These are phyloP conservation scores for Colletotrichum sansevieriae DNA, from an alignment of 2,329 filamentous ascomycete genomes.

Conservation along the genomic window DNA sequence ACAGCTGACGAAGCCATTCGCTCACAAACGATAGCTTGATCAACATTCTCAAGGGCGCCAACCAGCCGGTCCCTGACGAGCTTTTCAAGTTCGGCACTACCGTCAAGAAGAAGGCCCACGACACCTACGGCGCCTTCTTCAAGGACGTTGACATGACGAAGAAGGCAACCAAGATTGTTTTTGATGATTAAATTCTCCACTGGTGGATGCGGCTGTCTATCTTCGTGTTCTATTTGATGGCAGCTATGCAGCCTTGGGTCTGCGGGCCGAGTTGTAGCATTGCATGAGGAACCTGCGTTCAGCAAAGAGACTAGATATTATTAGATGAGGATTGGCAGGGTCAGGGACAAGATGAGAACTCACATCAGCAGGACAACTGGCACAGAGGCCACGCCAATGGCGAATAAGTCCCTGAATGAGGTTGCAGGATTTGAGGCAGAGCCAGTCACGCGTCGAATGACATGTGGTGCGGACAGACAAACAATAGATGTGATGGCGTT, in stretches of 20 bases:
- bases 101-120: slow-evolving; percentile 98
- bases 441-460: slow-evolving; percentile 50
- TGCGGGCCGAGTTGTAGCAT: slow-evolving; percentile 59
- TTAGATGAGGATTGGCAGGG: slow-evolving; percentile 19
- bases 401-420: slow-evolving; percentile 56
- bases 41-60: slow-evolving; percentile 94
- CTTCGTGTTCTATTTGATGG: neutral
- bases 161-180: slow-evolving; percentile 91
- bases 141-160: slow-evolving; percentile 89
- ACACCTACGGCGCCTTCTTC: slow-evolving; percentile 94
- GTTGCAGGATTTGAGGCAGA: slow-evolving; percentile 26
- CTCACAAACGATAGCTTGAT: slow-evolving; percentile 72
- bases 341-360: slow-evolving; percentile 53
- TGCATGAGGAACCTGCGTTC: slow-evolving; percentile 68
- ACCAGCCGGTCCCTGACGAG: slow-evolving; percentile 89
- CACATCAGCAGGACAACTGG: slow-evolving; percentile 71
- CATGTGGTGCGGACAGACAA: slow-evolving; percentile 58
- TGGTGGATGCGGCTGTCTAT: neutral
- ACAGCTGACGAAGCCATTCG: neutral
- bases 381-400: slow-evolving; percentile 63
- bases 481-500: slow-evolving; percentile 57
- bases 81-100: slow-evolving; percentile 96
- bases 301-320: slow-evolving; percentile 60
- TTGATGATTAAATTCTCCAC: slow-evolving; percentile 67
- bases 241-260: slow-evolving; percentile 44